A percentile compares a stretch with the other conserved stretches of the same genome.
These are phyloP conservation scores for Cercophora scortea DNA, from an alignment of 495 filamentous ascomycete species.

Conservation along the genomic window DNA sequence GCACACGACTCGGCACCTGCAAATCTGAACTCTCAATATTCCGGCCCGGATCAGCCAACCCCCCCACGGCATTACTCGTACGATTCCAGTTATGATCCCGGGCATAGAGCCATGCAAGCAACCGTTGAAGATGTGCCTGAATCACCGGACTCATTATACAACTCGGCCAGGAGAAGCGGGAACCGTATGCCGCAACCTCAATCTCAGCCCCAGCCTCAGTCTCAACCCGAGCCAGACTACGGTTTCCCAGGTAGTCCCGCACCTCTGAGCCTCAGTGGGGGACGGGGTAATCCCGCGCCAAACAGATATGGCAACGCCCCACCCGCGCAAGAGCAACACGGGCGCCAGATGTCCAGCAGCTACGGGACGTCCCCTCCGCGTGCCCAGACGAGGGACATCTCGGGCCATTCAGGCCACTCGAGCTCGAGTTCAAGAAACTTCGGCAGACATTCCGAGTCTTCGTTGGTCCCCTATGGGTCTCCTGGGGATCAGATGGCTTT, in stretches of 20 bases:
- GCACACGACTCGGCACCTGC: conserved; percentile 36
- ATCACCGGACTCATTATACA: conserved; percentile 29
- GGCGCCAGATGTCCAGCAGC: conserved; percentile 7
- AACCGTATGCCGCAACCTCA: too few relatives aligned
- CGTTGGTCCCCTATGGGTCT: conserved; percentile 10
- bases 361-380: conserved; percentile 9
- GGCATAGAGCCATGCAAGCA: conserved; percentile 53
- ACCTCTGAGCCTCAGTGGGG: conserved; percentile 34
- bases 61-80: conserved; percentile 43
- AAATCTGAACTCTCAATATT: conserved; percentile 20
- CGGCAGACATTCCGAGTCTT: conserved; percentile 19
- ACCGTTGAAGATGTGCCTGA: conserved; percentile 60
- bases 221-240: conserved; percentile 22
- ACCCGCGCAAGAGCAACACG: neutral
- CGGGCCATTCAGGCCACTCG: conserved; percentile 4
- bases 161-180: conserved; percentile 40
- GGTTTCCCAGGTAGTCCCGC: conserved; percentile 36
- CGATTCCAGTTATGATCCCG: conserved; percentile 34
- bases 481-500: conserved; percentile 12
- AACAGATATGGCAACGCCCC: conserved; percentile 13
- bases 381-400: conserved; percentile 3
- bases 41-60: conserved; percentile 20
- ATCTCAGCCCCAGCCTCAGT: conserved; percentile 8
- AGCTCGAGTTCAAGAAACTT: conserved; percentile 1
- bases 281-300: conserved; percentile 28